Evolutionary conservation across 768 basidiomycete species (phyloP).

Genomic region (Psilocybe cubensis): DNA sequence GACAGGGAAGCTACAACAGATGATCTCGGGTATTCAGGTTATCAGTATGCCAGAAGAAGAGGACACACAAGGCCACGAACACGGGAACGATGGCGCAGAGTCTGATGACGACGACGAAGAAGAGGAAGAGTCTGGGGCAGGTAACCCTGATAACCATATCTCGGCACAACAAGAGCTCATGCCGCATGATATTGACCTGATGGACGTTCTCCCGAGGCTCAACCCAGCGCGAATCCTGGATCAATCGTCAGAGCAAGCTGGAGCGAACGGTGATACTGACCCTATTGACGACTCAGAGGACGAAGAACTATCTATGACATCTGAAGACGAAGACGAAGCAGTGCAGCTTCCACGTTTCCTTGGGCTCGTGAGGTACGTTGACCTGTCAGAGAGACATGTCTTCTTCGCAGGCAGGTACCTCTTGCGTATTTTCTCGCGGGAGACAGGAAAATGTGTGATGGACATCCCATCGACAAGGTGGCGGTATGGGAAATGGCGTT

Average conservation of each 20-base stretch:
- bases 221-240: neutral
- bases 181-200: neutral
- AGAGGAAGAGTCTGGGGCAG: neutral
- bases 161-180: neutral
- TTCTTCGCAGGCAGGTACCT: constrained; percentile 57
- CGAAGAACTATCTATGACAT: neutral
- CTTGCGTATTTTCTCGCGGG: constrained; percentile 59
- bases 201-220: neutral
- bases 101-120: neutral
- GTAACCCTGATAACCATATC: too few species aligned
- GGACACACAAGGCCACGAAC: too few species aligned
- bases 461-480: constrained; percentile 41
- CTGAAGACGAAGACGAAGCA: constrained; percentile 9
- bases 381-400: constrained; percentile 58
- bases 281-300: neutral
- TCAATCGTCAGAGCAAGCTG: neutral
- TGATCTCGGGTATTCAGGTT: constrained; percentile 43
- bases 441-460: constrained; percentile 45
- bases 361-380: constrained; percentile 63
- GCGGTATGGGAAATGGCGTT: constrained; percentile 38
- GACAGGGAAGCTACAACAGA: constrained; percentile 50
- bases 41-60: neutral
- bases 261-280: neutral
- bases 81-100: neutral
- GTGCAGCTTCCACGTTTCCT: constrained; percentile 21